phyloP scores from a whole-genome alignment of 225 moss, liverwort and hornwort species.

The Anthoceros angustus region DNA sequence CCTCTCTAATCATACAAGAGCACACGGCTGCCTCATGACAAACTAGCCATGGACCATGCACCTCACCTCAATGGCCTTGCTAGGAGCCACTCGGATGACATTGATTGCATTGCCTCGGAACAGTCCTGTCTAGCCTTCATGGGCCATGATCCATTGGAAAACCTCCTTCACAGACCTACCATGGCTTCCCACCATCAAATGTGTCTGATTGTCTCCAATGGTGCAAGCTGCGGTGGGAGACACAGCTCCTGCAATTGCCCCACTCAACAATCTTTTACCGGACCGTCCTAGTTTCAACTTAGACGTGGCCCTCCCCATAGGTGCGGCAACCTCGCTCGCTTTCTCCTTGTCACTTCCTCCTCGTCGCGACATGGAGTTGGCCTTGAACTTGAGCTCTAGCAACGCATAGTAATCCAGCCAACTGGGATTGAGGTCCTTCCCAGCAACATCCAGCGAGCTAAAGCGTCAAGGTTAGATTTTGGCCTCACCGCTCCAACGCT shows the following conservation, averaged over 20 bases:
- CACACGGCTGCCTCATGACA: not conserved
- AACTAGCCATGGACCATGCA: not conserved
- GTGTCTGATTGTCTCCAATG: slow-evolving; percentile 67
- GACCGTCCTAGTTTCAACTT: slow-evolving; percentile 52
- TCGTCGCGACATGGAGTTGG: not conserved
- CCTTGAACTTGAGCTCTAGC: not conserved
- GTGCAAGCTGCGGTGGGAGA: slow-evolving; percentile 68
- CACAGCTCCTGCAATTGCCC: slow-evolving; percentile 66
- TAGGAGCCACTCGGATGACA: slow-evolving; percentile 67
- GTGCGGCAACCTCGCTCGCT: slow-evolving; percentile 6
- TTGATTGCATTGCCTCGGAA: slow-evolving; percentile 72
- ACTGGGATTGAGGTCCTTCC: too few species aligned
- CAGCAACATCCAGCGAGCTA: not conserved
- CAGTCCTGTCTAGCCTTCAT: slow-evolving; percentile 62
- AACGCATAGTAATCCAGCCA: not conserved
- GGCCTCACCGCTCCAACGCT: not conserved
- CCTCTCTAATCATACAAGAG: not conserved
- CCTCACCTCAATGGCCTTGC: slow-evolving; percentile 70
- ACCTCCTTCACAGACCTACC: slow-evolving; percentile 37
- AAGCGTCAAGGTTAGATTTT: not conserved
- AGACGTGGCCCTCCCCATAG: slow-evolving; percentile 21
- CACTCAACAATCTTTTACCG: slow-evolving; percentile 55
- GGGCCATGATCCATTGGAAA: slow-evolving; percentile 43
- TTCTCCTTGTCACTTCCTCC: slow-evolving; percentile 11
- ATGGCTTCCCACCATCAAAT: slow-evolving; percentile 65